These are phyloP conservation scores for Beauveria brongniartii DNA, from an alignment of 2,329 filamentous ascomycete genomes.

Conservation along the genomic window DNA sequence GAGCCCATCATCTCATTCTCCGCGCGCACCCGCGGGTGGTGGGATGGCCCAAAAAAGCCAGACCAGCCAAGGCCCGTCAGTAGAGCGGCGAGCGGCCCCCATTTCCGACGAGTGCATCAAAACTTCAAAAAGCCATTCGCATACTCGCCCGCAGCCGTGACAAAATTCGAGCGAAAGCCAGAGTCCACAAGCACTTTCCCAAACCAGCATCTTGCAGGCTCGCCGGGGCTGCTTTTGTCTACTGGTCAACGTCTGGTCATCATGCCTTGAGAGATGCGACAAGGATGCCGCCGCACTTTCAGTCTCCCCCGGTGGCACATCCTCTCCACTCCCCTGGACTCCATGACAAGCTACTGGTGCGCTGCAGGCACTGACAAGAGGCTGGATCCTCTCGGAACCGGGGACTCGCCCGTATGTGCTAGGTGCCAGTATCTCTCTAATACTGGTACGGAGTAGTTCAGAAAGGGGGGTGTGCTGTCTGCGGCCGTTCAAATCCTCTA, in stretches of 20 bases:
- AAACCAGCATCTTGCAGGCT: conserved; percentile 5
- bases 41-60: neutral
- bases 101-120: neutral
- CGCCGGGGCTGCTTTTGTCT: neutral
- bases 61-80: neutral
- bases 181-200: conserved; percentile 2
- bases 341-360: neutral
- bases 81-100: neutral
- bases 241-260: neutral
- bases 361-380: neutral
- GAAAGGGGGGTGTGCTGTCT: neutral
- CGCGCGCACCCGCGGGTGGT: neutral
- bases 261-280: conserved; percentile 5
- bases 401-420: neutral
- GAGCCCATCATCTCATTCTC: neutral
- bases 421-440: neutral
- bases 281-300: conserved; percentile 8
- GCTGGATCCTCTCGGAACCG: conserved; percentile 5
- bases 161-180: neutral
- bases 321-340: conserved; percentile 5
- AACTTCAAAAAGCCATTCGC: conserved; percentile 2
- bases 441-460: neutral
- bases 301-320: conserved; percentile 11
- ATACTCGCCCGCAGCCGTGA: neutral
- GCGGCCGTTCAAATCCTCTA: neutral